phyloP scores from a whole-genome alignment of 331 rosid species.

The Saraca asoca region DNA sequence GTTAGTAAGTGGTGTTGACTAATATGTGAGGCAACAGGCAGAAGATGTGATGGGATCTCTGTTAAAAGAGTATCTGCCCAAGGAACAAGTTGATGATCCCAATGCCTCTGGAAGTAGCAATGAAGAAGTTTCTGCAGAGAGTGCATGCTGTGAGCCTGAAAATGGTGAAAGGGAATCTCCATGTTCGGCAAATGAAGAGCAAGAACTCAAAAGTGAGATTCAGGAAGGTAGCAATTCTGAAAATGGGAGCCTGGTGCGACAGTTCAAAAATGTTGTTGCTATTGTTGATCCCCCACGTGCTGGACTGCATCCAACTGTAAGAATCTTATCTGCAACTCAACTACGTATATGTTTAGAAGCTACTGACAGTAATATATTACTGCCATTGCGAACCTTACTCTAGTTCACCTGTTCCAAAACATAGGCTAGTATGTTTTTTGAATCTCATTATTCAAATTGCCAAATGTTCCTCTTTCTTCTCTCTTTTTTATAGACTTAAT shows the following conservation, averaged over 20 bases:
- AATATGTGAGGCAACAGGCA: conserved; percentile 60
- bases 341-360: neutral
- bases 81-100: conserved; percentile 49
- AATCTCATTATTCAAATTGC: neutral
- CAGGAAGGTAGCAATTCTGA: conserved; percentile 44
- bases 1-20: conserved; percentile 23
- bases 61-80: conserved; percentile 67
- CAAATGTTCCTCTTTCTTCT: neutral
- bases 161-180: conserved; percentile 42
- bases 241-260: conserved; percentile 43
- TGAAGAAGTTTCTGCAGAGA: conserved; percentile 35
- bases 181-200: conserved; percentile 45
- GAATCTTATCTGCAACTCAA: conserved; percentile 36
- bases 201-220: conserved; percentile 43
- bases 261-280: conserved; percentile 82
- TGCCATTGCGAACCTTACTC: neutral
- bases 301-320: conserved; percentile 94
- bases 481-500: neutral
- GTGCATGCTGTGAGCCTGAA: conserved; percentile 43
- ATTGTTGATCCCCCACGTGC: conserved; percentile 97
- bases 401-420: neutral
- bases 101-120: conserved; percentile 35
- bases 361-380: conserved; percentile 3
- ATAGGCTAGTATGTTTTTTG: neutral
- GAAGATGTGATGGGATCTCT: conserved; percentile 92